Base-by-base conservation (phyloP, 495 filamentous ascomycete species). In the Aspergillus sclerotioniger region DNA sequence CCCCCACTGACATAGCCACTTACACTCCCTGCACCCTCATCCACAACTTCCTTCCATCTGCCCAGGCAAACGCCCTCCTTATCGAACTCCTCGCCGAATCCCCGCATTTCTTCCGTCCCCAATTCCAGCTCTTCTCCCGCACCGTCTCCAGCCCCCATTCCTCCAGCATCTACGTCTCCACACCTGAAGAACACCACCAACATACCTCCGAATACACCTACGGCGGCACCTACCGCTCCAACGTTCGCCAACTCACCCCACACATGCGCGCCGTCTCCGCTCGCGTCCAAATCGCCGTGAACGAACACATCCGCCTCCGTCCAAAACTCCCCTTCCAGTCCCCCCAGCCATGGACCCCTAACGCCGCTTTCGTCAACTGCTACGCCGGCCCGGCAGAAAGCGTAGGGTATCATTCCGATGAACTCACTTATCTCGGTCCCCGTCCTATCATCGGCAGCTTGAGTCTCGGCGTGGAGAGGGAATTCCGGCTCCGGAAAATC, bases 331-430 rank as follows among this genome's bases (percentile, higher is more conserved):
- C 80, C 58, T 86, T 89, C 62, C 91, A 96, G 61, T 87, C 87
- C 2, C 78, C 89, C 0, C 62, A 82, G 3, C 72, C 78, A 1
- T 97, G 94, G 92, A 76, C 68, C 29, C 88, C 92, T 8, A 98
- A 97, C 62, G 91, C 91, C 0, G 90, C 92, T 0, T 90, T 96
- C 60, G 92, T 96, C 0, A 98, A 98, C 66, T 93, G 90, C 72
- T 98, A 98, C 66, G 74, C 85, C 58, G 92, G 92, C 0, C 85
- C 84, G 0, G 70, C 80, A 1, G 84, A 98, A 74, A 88, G 78
- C 51, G 92, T 98, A 0, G 93, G 94, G 17, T 98, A 88, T 71
- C 94, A 98, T 65, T 83, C 87, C 12, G 94, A 98, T 62, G 90
- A 96, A 58, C 74, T 96, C 9, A 98, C 94, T 3, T 98, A 97